These are phyloP conservation scores for Mortierella alpina DNA, from an alignment of 192 early-diverging fungal species.

Conservation along the genomic window DNA sequence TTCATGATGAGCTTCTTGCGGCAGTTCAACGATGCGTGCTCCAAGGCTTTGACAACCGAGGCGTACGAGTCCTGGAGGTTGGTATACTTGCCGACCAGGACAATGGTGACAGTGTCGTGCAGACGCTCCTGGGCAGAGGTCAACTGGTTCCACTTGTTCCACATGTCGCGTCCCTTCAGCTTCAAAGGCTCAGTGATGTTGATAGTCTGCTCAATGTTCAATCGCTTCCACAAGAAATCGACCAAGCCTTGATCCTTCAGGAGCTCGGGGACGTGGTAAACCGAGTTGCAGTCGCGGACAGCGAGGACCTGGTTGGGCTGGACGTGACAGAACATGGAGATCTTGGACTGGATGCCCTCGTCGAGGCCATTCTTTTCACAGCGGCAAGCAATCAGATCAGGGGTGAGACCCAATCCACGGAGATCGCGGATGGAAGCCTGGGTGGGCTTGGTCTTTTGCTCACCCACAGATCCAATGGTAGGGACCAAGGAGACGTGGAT, in stretches of 20 bases:
- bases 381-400: constrained; percentile 98
- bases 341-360: constrained; percentile 87
- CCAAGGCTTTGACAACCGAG: constrained; percentile 95
- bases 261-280: constrained; percentile 97
- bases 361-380: constrained; percentile 82
- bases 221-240: constrained; percentile 81
- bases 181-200: constrained; percentile 63
- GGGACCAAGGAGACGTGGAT: constrained; percentile 98
- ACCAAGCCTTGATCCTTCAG: constrained; percentile 89
- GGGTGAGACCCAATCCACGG: constrained; percentile 92
- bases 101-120: constrained; percentile 87
- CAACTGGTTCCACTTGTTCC: constrained; percentile 89
- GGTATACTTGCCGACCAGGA: constrained; percentile 97
- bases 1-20: constrained; percentile 83
- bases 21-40: constrained; percentile 91
- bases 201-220: constrained; percentile 75
- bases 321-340: constrained; percentile 99
- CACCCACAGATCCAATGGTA: constrained; percentile 96
- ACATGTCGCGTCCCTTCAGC: constrained; percentile 71
- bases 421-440: constrained; percentile 96
- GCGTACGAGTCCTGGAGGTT: constrained; percentile 96
- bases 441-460: constrained; percentile 99
- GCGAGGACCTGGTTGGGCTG: constrained; percentile 83
- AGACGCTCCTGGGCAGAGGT: constrained; percentile 79
- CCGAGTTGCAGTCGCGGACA: constrained; percentile 95